These are phyloP conservation scores for Podospora comata DNA, from an alignment of 495 filamentous ascomycete genomes.

Conservation along the genomic window DNA sequence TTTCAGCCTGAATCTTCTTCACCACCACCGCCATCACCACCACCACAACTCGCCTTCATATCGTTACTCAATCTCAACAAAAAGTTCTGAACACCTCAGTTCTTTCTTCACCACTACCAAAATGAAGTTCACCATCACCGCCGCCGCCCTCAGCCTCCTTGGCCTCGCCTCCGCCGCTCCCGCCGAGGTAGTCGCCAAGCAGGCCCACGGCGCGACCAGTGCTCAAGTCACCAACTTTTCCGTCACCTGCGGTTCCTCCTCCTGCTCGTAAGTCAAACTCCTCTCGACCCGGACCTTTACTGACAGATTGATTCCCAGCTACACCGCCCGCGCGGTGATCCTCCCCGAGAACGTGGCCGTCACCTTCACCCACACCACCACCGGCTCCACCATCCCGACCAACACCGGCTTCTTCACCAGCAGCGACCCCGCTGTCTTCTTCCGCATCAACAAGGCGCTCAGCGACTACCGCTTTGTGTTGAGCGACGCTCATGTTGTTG, in stretches of 20 bases:
- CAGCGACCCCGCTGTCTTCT: neutral
- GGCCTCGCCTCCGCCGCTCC: slow-evolving; percentile 10
- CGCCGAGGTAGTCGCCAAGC: neutral
- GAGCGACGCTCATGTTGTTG: neutral
- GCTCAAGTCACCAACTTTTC: slow-evolving; percentile 8
- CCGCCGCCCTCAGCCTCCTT: neutral
- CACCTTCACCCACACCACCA: slow-evolving; percentile 9
- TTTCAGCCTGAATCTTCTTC: neutral
- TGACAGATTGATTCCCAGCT: slow-evolving; percentile 3
- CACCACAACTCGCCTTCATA: neutral
- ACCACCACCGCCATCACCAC: neutral
- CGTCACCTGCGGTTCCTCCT: slow-evolving; percentile 5
- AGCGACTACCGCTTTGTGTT: neutral
- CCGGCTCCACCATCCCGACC: slow-evolving; percentile 7
- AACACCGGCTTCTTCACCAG: slow-evolving; percentile 1
- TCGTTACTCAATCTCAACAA: neutral
- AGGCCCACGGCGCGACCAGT: slow-evolving; percentile 2
- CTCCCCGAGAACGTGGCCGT: slow-evolving; percentile 9
- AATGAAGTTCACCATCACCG: slow-evolving; percentile 11
- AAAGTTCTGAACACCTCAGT: neutral
- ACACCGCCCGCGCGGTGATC: slow-evolving; percentile 6
- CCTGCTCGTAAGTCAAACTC: neutral
- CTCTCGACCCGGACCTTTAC: neutral
- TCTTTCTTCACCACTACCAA: neutral
- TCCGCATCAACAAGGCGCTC: slow-evolving; percentile 8